Conservation (phyloP, 257 asterid species). For the Solanum virginianum region DNA sequence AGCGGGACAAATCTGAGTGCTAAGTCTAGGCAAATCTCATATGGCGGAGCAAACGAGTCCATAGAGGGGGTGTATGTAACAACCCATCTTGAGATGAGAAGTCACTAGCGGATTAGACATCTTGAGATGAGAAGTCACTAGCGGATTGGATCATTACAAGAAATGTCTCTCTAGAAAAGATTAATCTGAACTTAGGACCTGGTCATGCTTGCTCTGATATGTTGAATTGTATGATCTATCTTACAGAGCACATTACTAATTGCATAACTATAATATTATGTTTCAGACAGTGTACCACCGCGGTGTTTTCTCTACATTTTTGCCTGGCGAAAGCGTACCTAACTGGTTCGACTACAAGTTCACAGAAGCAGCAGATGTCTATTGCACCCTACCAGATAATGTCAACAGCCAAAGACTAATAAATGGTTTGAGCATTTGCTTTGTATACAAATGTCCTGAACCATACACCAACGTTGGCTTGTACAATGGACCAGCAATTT, state of each 20-base stretch:
- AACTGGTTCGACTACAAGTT: neutral
- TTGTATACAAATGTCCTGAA: neutral
- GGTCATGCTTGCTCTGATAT: neutral
- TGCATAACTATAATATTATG: neutral
- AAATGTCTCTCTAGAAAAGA: neutral
- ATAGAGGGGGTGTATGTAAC: too few relatives aligned
- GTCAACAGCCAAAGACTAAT: neutral
- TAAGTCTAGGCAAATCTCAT: too few relatives aligned
- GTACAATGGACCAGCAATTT: neutral
- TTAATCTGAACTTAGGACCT: neutral
- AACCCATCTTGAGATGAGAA: too few relatives aligned
- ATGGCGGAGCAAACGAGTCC: too few relatives aligned
- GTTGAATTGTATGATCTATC: neutral
- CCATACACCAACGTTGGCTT: neutral
- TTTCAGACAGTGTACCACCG: neutral
- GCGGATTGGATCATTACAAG: too few relatives aligned
- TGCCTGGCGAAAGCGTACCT: neutral
- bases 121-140: too few relatives aligned
- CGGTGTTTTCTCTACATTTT: neutral
- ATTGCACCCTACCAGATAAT: neutral
- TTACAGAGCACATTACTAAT: fast-evolving
- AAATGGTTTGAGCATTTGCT: neutral
- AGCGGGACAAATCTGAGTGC: too few relatives aligned
- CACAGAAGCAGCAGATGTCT: neutral
- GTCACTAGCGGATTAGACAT: too few relatives aligned